Base-by-base conservation (phyloP, 768 basidiomycete species). In the Ephemerocybe angulata region DNA sequence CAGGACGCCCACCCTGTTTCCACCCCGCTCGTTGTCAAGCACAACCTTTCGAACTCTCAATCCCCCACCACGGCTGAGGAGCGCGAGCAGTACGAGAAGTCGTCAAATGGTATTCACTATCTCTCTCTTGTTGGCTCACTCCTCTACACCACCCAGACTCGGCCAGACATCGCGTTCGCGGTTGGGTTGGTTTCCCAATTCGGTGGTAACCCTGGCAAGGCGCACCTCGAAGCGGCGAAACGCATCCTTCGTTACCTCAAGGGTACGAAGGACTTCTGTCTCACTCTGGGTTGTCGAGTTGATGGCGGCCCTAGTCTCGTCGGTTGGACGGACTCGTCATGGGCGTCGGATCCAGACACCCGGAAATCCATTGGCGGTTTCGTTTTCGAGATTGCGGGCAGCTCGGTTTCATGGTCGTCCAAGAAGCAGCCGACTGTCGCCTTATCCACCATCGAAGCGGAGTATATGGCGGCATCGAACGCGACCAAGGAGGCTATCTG, bases 391-490 rank as follows among this genome's bases (percentile, higher is more conserved):
- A 52, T 71, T 37, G 65, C 57, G 15, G 60, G 61, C 0, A 64
- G 62, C 1, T 56, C 63, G 1, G 61, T 74, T n/a, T 60, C 65
- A 8, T 77, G 68, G 72, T 62, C 58, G 10, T 63, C 66, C 17
- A 65, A 64, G 40, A 69, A 69, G 49, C 72, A 74, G 52, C 41
- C 58, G 5, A 62, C 66, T 4, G 66, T 74, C 1, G 64, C 72
- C 2, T 60, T 68, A 2, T 73, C 72, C 2, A 70, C 69, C 2
- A 63, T 64, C 0, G 70, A 74, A 40, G 66, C 72, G 2, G 71
- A 77, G 53, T 75, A 77, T 54, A 67, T 73, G 44, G 69, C 72
- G 0, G 48, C 62, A 3, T 60, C 65, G 2, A 56, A 70, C 41
- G 63, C 68, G 19, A 51, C 64, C 17, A 58, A 65, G 11, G 62